A percentile compares a stretch with the other conserved stretches of the same genome.
Conservation (phyloP, 179 eudicot genomes). For the Silene coronaria region DNA sequence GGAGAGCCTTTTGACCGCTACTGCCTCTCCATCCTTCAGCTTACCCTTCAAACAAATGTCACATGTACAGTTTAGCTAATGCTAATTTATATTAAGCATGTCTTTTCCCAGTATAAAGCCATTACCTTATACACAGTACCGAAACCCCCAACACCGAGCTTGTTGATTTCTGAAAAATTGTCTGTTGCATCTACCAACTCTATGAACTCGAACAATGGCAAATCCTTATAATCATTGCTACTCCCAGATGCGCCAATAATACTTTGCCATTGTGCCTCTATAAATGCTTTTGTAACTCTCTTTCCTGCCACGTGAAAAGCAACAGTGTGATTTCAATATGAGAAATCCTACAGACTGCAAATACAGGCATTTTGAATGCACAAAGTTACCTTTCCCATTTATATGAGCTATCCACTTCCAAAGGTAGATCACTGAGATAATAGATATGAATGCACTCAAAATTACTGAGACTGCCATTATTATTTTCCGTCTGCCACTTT, state of each 20-base stretch:
- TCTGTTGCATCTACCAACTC: constrained; percentile 2
- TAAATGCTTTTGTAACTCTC: no score
- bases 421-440: neutral
- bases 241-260: no score
- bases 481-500: neutral
- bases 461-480: neutral
- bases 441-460: neutral
- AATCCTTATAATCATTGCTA: no score
- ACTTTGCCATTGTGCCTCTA: no score
- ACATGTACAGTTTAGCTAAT: neutral
- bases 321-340: no score
- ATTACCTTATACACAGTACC: constrained; percentile 32
- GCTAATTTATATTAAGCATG: neutral
- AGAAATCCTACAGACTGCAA: no score
- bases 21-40: constrained; percentile 26
- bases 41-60: constrained; percentile 29
- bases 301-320: no score
- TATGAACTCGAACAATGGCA: neutral
- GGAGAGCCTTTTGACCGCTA: no score
- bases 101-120: neutral
- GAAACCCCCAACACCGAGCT: constrained; percentile 25
- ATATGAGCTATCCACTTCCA: neutral
- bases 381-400: neutral
- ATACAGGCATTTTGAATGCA: neutral
- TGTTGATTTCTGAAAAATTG: constrained; percentile 17